phyloP scores from a whole-genome alignment of 129 eudicot species.

The Erigeron canadensis region DNA sequence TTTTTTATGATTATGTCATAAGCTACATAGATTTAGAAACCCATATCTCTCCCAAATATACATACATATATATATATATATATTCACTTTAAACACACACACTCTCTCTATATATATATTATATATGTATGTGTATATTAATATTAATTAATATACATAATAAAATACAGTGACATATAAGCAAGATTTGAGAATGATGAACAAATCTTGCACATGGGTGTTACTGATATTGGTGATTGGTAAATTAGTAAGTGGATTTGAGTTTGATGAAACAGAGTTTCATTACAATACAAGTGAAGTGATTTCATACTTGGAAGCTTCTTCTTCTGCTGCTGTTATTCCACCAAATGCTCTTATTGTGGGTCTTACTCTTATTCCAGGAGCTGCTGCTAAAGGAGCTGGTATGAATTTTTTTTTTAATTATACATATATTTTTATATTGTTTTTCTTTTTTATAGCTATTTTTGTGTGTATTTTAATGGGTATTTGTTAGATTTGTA shows the following conservation, averaged over 20 bases:
- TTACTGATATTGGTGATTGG: slow-evolving; percentile 5
- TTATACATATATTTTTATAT: no score
- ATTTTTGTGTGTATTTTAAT: neutral
- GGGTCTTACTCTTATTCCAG: slow-evolving; percentile 64
- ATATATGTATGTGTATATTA: neutral
- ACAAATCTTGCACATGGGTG: slow-evolving; percentile 20
- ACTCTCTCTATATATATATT: neutral
- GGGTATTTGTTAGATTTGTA: slow-evolving; percentile 17
- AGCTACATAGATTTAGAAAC: slow-evolving; percentile 8
- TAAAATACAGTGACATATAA: neutral
- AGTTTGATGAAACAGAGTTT: slow-evolving; percentile 40
- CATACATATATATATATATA: neutral
- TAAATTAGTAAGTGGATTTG: slow-evolving; percentile 27
- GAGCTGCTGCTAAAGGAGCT: slow-evolving; percentile 87
- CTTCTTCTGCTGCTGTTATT: slow-evolving; percentile 40
- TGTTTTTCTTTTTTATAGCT: no score
- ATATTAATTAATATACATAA: neutral
- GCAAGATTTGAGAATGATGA: slow-evolving; percentile 38
- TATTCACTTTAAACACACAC: neutral
- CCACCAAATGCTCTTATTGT: slow-evolving; percentile 57
- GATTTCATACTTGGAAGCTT: slow-evolving; percentile 44
- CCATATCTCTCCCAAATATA: neutral
- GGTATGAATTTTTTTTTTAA: slow-evolving; percentile 43
- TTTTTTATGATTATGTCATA: neutral
- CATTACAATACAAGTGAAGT: slow-evolving; percentile 43